Evolutionary conservation across 768 basidiomycete genomes (phyloP).

Genomic region (Amanita molliuscula): DNA sequence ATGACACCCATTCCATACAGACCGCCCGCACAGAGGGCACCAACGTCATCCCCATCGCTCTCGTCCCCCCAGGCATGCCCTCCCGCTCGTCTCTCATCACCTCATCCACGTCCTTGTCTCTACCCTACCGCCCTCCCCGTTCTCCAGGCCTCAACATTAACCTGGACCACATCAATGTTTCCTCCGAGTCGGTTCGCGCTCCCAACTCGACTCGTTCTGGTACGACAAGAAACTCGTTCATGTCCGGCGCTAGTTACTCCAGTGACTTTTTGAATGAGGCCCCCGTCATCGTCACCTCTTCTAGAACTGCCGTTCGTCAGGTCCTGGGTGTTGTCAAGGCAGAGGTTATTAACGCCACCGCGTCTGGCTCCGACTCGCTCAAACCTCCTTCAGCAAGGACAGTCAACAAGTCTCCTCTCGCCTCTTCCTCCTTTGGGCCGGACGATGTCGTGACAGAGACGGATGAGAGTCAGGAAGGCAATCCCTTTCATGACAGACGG

Average conservation of each 20-base stretch:
- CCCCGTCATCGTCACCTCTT: constrained; percentile 71
- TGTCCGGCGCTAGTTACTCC: constrained; percentile 65
- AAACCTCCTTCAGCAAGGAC: constrained; percentile 34
- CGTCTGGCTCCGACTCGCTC: constrained; percentile 25
- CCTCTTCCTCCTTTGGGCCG: constrained; percentile 62
- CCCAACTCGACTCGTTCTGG: constrained; percentile 43
- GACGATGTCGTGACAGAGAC: constrained; percentile 48
- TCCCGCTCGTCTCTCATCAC: constrained; percentile 19
- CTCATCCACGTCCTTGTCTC: constrained; percentile 24
- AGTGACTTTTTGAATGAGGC: constrained; percentile 77
- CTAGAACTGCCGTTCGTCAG: constrained; percentile 53
- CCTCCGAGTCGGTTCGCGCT: constrained; percentile 37
- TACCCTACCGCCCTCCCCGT: constrained; percentile 45
- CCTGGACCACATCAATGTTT: constrained; percentile 52
- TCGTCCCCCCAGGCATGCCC: constrained; percentile 49
- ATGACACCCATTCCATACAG: constrained; percentile 70
- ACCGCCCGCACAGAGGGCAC: constrained; percentile 73
- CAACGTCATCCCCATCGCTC: constrained; percentile 81
- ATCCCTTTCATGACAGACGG: constrained; percentile 65
- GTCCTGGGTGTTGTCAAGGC: constrained; percentile 72
- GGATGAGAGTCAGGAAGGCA: constrained; percentile 40
- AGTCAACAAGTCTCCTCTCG: constrained; percentile 53
- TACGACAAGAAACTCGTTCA: constrained; percentile 54
- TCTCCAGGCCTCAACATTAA: constrained; percentile 54
- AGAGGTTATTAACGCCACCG: constrained; percentile 56